Evolutionary conservation across 305 asterid species (phyloP).

Genomic region (Solanum chacoense): DNA sequence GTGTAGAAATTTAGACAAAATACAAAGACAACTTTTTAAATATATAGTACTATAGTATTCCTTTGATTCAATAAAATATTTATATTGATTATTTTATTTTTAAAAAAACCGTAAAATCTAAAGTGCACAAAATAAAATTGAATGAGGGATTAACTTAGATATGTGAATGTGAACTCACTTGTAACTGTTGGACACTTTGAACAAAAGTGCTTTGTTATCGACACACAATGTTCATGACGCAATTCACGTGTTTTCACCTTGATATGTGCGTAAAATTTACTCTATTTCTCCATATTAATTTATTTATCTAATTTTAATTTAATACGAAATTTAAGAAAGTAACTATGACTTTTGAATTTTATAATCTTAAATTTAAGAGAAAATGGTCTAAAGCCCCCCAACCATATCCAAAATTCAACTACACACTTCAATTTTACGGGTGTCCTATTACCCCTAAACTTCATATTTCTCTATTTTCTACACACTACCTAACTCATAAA

Average conservation of each 20-base stretch:
- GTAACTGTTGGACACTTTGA: not conserved
- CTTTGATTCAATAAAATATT: not conserved
- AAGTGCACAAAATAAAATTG: not conserved
- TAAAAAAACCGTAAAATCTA: not conserved
- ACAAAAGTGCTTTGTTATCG: not conserved
- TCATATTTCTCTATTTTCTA: too few species aligned
- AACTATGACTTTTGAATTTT: not conserved
- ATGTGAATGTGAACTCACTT: not conserved
- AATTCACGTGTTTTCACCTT: not conserved
- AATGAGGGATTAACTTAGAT: not conserved
- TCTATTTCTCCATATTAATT: not conserved
- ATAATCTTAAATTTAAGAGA: too few species aligned
- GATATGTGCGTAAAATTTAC: not conserved
- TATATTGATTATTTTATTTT: too few species aligned
- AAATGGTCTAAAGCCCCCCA: too few species aligned
- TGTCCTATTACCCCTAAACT: too few species aligned
- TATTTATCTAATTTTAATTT: not conserved
- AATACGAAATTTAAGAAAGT: not conserved
- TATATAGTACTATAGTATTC: not conserved
- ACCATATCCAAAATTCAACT: too few species aligned
- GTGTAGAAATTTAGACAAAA: not conserved
- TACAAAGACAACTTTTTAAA: not conserved
- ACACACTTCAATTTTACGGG: too few species aligned
- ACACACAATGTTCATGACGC: not conserved
- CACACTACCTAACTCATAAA: too few species aligned